Percentiles rank a stretch among this genome's conserved stretches.
phyloP scores from a whole-genome alignment of 139 green algal genomes.

The Volvox africanus region DNA sequence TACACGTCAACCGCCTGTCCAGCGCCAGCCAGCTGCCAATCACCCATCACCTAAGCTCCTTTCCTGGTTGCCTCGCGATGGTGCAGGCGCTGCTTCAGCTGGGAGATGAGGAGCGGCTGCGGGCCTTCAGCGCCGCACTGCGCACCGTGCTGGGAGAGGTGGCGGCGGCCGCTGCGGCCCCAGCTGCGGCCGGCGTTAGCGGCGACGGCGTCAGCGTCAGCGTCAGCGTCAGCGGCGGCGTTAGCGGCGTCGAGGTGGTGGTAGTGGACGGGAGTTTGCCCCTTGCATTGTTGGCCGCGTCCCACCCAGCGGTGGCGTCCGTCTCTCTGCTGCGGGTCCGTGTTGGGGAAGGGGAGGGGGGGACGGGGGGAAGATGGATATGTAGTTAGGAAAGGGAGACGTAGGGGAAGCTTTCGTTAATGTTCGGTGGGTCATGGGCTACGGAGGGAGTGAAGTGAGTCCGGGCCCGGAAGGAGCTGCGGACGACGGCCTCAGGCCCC shows the following conservation, averaged over 20 bases:
- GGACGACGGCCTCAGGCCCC: too few relatives aligned
- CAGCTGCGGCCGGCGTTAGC: background rate
- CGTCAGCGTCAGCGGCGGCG: background rate
- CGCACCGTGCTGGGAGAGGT: background rate
- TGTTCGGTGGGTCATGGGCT: too few relatives aligned
- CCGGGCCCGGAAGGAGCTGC: too few relatives aligned
- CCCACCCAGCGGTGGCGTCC: background rate
- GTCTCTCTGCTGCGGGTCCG: conserved; percentile 38
- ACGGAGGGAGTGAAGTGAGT: too few relatives aligned
- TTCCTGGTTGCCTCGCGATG: too few relatives aligned
- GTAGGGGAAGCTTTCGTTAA: too few relatives aligned
- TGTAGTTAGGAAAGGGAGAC: too few relatives aligned
- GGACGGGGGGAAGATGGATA: too few relatives aligned
- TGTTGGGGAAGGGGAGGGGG: too few relatives aligned
- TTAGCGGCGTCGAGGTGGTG: conserved; percentile 19
- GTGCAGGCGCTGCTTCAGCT: conserved; percentile 33
- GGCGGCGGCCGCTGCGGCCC: background rate
- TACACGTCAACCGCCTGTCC: too few relatives aligned
- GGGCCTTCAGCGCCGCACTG: background rate
- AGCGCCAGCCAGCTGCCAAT: too few relatives aligned
- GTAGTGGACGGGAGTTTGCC: conserved; percentile 30
- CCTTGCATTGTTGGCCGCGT: conserved; percentile 24
- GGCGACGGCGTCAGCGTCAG: background rate
- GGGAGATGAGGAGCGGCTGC: conserved; percentile 20
- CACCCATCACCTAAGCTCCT: too few relatives aligned